Percentiles rank a stretch among this genome's conserved stretches.
Conservation (phyloP, 106 monocot genomes). For the Phalaenopsis equestris region DNA sequence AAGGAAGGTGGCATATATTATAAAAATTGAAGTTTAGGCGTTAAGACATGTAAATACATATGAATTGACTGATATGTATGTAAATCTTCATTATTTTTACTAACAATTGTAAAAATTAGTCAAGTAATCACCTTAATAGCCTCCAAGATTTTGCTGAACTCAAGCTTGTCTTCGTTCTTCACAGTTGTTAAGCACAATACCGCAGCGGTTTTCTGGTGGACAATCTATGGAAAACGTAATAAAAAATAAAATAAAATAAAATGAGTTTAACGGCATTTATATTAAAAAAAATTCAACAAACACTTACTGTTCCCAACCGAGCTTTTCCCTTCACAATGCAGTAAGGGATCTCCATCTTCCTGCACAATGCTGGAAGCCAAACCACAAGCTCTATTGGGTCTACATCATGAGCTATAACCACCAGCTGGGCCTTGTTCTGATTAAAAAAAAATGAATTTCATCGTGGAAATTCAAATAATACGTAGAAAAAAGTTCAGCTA, state of each 20-base stretch:
- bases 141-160: slow-evolving; percentile 80
- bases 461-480: no score
- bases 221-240: slow-evolving; percentile 30
- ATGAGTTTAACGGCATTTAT: neutral
- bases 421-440: slow-evolving; percentile 86
- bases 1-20: no score
- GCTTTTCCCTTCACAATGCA: slow-evolving; percentile 90
- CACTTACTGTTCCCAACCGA: slow-evolving; percentile 47
- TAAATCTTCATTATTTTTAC: no score
- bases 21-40: no score
- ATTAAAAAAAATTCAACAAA: neutral
- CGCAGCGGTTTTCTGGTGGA: slow-evolving; percentile 62
- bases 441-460: neutral
- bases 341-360: slow-evolving; percentile 89
- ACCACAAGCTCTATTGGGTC: slow-evolving; percentile 90
- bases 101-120: neutral
- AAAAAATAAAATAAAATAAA: neutral
- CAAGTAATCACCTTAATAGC: slow-evolving; percentile 49
- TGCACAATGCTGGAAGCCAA: slow-evolving; percentile 78
- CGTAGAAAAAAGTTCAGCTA: no score
- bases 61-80: no score
- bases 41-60: no score
- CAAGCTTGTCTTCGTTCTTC: slow-evolving; percentile 84
- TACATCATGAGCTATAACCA: slow-evolving; percentile 91
- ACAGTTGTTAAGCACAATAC: slow-evolving; percentile 67